Evolutionary conservation across 768 basidiomycete genomes (phyloP).

Genomic region (Gloeostereum incarnatum): DNA sequence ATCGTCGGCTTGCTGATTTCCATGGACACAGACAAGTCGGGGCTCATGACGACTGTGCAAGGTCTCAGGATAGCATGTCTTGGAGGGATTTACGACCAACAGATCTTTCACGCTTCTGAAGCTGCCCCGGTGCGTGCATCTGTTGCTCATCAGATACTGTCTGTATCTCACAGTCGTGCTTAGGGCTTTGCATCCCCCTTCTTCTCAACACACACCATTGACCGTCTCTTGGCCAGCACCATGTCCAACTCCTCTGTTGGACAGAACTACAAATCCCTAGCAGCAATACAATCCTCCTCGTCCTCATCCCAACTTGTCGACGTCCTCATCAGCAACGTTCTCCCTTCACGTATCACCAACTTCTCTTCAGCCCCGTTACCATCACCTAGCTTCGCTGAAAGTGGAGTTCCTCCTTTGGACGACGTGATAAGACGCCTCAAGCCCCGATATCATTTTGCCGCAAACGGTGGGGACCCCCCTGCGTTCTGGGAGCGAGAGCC

Average conservation of each 20-base stretch:
- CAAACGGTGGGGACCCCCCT: constrained; percentile 50
- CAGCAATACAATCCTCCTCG: constrained; percentile 55
- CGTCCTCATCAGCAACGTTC: constrained; percentile 73
- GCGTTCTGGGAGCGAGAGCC: constrained; percentile 96
- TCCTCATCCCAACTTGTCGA: constrained; percentile 62
- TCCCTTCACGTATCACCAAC: constrained; percentile 59
- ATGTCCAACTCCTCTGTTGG: constrained; percentile 39
- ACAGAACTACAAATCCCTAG: constrained; percentile 52
- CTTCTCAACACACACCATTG: constrained; percentile 60
- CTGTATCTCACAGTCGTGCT: constrained; percentile 4
- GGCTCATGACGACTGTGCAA: constrained; percentile 67
- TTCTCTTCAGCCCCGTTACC: constrained; percentile 49
- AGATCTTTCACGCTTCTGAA: constrained; percentile 48
- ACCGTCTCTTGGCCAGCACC: constrained; percentile 65
- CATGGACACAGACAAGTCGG: constrained; percentile 61
- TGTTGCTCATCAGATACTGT: background rate
- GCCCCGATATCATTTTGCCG: constrained; percentile 85
- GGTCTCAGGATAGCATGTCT: constrained; percentile 81
- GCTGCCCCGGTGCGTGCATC: constrained; percentile 47
- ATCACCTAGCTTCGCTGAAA: constrained; percentile 30
- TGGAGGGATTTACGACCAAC: constrained; percentile 66
- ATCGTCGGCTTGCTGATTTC: constrained; percentile 3
- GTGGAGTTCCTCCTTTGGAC: constrained; percentile 50
- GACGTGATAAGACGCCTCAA: constrained; percentile 56
- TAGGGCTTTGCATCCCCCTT: constrained; percentile 74